These are phyloP conservation scores for Pseudevernia furfuracea DNA, from an alignment of 495 filamentous ascomycete species.

Conservation along the genomic window DNA sequence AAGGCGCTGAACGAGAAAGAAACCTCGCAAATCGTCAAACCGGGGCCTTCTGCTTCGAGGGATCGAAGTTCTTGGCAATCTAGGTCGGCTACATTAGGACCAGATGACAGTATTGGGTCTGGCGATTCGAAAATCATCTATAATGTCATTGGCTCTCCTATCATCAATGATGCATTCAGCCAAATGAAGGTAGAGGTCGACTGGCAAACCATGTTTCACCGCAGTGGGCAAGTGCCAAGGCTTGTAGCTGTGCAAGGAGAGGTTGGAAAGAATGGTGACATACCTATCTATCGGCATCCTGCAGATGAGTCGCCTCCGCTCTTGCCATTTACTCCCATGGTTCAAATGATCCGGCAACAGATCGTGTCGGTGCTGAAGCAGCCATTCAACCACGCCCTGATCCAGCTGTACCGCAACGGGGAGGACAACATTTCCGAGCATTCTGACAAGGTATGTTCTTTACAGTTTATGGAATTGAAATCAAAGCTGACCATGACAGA, in stretches of 20 bases:
- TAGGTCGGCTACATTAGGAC: conserved; percentile 28
- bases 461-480: neutral
- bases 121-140: conserved; percentile 74
- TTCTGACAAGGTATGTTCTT: conserved; percentile 59
- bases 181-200: conserved; percentile 58
- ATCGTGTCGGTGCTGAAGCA: conserved; percentile 69
- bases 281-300: conserved; percentile 90
- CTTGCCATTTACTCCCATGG: conserved; percentile 62
- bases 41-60: neutral
- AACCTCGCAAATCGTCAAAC: neutral
- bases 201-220: conserved; percentile 91
- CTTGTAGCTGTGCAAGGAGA: conserved; percentile 87
- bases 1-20: neutral
- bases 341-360: conserved; percentile 56
- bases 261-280: conserved; percentile 60
- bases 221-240: conserved; percentile 84
- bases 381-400: conserved; percentile 82
- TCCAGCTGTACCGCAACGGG: conserved; percentile 86
- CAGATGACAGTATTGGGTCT: conserved; percentile 52
- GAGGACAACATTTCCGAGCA: conserved; percentile 96
- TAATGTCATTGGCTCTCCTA: conserved; percentile 53
- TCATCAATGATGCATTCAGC: conserved; percentile 60
- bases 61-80: conserved; percentile 11
- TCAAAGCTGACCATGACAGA: conserved; percentile 31
- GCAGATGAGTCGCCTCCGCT: conserved; percentile 81